Evolutionary conservation across 1,284 basidiomycete genomes (phyloP).

Genomic region (Leccinum pallidistipes): DNA sequence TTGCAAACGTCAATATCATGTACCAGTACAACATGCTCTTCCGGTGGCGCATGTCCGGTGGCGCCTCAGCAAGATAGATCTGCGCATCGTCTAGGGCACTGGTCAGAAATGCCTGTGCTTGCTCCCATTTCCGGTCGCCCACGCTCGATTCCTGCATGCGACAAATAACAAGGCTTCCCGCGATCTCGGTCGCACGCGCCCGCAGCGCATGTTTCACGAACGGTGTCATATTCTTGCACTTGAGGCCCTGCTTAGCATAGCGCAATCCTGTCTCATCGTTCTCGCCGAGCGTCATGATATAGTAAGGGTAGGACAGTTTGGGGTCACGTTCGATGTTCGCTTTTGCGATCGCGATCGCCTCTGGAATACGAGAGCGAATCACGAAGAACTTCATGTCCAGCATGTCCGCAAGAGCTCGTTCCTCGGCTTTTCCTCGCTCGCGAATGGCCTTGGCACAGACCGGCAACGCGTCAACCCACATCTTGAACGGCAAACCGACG

Average conservation of each 20-base stretch:
- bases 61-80: conserved; percentile 50
- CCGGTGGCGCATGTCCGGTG: conserved; percentile 60
- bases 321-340: conserved; percentile 49
- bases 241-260: conserved; percentile 52
- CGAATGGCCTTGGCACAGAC: conserved; percentile 52
- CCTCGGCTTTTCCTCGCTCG: conserved; percentile 33
- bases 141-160: conserved; percentile 42
- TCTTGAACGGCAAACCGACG: conserved; percentile 54
- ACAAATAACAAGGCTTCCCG: conserved; percentile 49
- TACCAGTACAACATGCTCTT: conserved; percentile 55
- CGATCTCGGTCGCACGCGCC: conserved; percentile 57
- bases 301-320: conserved; percentile 53
- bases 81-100: conserved; percentile 57
- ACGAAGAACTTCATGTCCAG: conserved; percentile 56
- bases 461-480: conserved; percentile 54
- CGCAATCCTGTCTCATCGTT: conserved; percentile 38
- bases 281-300: conserved; percentile 46
- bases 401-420: conserved; percentile 44
- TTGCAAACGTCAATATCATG: conserved; percentile 48
- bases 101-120: conserved; percentile 57
- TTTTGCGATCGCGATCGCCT: conserved; percentile 44
- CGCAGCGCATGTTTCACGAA: conserved; percentile 54
- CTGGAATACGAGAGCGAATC: conserved; percentile 42
- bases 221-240: conserved; percentile 44
- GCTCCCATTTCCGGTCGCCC: conserved; percentile 48